Evolutionary conservation across 2,329 filamentous ascomycete species (phyloP).

Genomic region (Stenocarpella maydis): DNA sequence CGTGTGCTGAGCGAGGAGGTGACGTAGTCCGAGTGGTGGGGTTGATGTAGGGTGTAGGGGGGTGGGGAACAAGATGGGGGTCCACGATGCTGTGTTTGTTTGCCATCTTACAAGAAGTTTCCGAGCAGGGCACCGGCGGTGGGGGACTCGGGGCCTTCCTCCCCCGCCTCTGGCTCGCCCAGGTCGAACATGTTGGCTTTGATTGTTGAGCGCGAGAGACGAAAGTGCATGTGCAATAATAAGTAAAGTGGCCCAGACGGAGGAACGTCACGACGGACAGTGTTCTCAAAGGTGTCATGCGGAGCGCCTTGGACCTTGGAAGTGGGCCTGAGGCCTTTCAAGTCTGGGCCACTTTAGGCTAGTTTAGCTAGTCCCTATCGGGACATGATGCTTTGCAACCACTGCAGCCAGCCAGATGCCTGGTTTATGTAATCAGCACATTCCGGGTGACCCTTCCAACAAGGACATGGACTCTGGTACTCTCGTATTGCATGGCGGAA

Average conservation of each 20-base stretch:
- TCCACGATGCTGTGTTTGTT: not conserved
- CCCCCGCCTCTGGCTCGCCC: slow-evolving; percentile 1
- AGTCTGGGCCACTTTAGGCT: no score
- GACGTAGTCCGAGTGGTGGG: not conserved
- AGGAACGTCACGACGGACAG: not conserved
- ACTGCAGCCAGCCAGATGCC: not conserved
- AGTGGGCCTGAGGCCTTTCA: slow-evolving; percentile 1
- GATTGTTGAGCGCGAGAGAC: not conserved
- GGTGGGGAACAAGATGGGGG: no score
- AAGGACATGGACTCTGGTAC: not conserved
- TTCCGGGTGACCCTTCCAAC: not conserved
- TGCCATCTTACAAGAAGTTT: slow-evolving; percentile 29
- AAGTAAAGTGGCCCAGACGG: no score
- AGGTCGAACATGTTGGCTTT: slow-evolving; percentile 10
- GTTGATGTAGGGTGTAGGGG: no score
- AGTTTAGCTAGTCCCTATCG: not conserved
- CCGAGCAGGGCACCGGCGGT: slow-evolving; percentile 28
- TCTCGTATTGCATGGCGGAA: not conserved
- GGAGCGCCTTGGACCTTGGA: not conserved
- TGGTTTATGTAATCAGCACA: not conserved
- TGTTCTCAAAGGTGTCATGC: not conserved
- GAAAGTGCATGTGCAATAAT: not conserved
- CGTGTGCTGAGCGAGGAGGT: not conserved
- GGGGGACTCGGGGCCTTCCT: slow-evolving; percentile 29
- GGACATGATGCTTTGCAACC: not conserved